Evolutionary conservation across 148 eudicot species (phyloP).

Genomic region (Camellia japonica): DNA sequence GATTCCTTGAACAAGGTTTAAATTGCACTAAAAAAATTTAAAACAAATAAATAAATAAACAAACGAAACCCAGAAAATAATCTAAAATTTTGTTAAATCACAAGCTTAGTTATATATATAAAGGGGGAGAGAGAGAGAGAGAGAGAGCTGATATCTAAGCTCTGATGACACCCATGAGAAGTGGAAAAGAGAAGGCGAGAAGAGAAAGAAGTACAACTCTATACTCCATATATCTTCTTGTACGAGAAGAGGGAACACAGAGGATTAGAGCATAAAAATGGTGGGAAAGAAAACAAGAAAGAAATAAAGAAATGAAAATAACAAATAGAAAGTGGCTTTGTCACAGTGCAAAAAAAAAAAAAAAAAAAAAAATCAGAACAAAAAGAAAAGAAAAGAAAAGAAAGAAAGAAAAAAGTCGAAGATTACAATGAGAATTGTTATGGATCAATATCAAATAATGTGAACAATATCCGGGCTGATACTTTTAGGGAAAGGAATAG

Average conservation of each 20-base stretch:
- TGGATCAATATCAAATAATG: neutral
- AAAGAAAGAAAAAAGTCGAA: no score
- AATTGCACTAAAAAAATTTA: no score
- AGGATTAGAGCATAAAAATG: conserved; percentile 4
- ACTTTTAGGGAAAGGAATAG: no score
- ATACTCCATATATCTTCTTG: conserved; percentile 8
- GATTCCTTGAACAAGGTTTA: no score
- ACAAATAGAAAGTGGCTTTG: neutral
- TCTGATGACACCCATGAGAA: conserved; percentile 2
- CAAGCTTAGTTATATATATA: neutral
- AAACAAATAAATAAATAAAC: no score
- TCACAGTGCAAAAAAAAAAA: neutral
- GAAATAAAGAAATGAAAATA: neutral
- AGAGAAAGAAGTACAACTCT: neutral
- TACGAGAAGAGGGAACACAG: neutral
- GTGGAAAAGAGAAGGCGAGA: neutral
- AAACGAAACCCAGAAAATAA: no score
- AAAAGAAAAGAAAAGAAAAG: neutral
- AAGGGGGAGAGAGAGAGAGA: neutral
- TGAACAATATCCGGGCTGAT: neutral
- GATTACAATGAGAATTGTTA: neutral
- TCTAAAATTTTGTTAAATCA: no score
- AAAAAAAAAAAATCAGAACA: no score
- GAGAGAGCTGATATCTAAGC: conserved; percentile 21
- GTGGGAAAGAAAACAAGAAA: neutral